Conservation (phyloP, 345 rosid genomes). For the Geranium brycei region DNA sequence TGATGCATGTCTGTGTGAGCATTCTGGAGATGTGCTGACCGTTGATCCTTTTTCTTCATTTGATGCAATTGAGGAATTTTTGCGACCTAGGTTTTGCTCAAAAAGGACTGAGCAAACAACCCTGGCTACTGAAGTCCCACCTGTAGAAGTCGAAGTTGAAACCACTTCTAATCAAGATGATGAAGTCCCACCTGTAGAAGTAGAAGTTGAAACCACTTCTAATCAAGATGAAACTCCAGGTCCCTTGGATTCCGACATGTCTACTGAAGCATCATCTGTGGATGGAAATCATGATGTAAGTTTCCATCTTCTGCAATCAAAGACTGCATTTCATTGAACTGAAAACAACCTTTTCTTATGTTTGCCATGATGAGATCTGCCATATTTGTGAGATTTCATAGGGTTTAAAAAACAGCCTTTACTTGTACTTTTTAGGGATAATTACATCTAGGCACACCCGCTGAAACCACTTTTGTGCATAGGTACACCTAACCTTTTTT, state of each 20-base stretch:
- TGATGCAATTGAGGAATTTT: slow-evolving; percentile 50
- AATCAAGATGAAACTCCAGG: slow-evolving; percentile 40
- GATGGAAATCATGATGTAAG: slow-evolving; percentile 21
- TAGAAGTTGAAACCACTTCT: slow-evolving; percentile 32
- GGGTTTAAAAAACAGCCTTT: too few relatives aligned
- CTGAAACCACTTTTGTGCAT: too few relatives aligned
- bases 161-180: slow-evolving; percentile 35
- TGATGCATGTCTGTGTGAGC: slow-evolving; percentile 51
- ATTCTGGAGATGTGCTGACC: slow-evolving; percentile 36
- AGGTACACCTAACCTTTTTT: too few relatives aligned
- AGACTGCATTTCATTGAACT: neutral
- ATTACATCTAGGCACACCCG: too few relatives aligned
- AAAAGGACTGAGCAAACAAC: slow-evolving; percentile 22
- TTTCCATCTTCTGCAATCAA: slow-evolving; percentile 1
- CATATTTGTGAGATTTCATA: neutral
- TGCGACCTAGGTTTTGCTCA: slow-evolving; percentile 44
- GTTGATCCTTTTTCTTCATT: slow-evolving; percentile 73
- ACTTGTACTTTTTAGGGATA: too few relatives aligned
- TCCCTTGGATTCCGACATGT: slow-evolving; percentile 25
- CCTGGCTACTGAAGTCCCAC: slow-evolving; percentile 23
- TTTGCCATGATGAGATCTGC: neutral
- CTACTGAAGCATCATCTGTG: slow-evolving; percentile 14
- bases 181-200: slow-evolving; percentile 23
- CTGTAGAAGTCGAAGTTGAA: slow-evolving; percentile 25
- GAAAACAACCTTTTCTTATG: neutral